Conservation (phyloP, 306 rosid species). For the Fragaria vesca region DNA sequence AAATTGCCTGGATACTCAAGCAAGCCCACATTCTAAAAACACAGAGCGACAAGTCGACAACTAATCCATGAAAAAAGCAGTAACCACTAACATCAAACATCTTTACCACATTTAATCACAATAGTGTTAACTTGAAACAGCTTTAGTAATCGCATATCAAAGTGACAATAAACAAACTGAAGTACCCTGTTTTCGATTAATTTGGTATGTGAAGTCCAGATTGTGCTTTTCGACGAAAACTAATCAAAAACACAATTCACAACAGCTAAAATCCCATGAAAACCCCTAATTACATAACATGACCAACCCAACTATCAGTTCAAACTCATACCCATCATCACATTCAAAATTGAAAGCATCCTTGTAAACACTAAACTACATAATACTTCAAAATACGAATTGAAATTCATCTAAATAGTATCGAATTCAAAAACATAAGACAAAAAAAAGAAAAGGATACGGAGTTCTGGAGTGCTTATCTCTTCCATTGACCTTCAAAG, state of each 20-base stretch:
- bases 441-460: slow-evolving; percentile 52
- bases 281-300: neutral
- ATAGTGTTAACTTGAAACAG: neutral
- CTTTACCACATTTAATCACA: neutral
- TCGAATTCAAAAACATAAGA: neutral
- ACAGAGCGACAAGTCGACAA: neutral
- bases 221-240: neutral
- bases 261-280: neutral
- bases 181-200: neutral
- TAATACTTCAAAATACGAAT: neutral
- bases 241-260: neutral
- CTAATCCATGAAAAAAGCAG: neutral
- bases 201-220: neutral
- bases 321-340: neutral
- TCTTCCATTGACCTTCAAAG: slow-evolving; percentile 71
- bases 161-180: neutral
- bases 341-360: neutral
- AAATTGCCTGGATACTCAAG: neutral
- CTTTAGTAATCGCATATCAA: neutral
- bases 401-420: neutral
- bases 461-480: slow-evolving; percentile 95
- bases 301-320: neutral
- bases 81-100: neutral
- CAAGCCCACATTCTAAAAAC: neutral
- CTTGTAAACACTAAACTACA: neutral